Evolutionary conservation across 805 yeast genomes (phyloP).

Genomic region (Nakazawaea molendinolei): DNA sequence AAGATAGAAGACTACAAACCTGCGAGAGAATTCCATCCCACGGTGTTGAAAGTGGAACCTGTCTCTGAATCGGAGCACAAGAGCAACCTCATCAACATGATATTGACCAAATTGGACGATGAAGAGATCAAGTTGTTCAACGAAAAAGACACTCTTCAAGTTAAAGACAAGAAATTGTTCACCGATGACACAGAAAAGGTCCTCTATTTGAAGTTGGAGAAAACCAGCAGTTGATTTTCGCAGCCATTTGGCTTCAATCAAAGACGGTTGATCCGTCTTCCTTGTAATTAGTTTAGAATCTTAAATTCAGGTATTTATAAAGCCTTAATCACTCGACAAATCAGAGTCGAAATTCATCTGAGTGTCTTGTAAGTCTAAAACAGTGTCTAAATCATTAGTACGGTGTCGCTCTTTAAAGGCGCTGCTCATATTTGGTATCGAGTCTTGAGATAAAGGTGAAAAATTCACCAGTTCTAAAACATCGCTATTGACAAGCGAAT

Average conservation of each 20-base stretch:
- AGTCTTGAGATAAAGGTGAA: not conserved
- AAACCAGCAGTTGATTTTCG: too few species aligned
- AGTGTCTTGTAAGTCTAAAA: not conserved
- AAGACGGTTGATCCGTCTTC: too few species aligned
- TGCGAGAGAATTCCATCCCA: constrained; percentile 40
- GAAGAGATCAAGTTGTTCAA: constrained; percentile 3
- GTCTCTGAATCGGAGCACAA: too few species aligned
- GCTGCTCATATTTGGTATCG: too few species aligned
- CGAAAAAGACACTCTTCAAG: constrained; percentile 1
- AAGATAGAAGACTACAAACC: constrained; percentile 43
- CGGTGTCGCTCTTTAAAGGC: not conserved
- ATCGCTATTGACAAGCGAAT: too few species aligned
- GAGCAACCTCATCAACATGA: constrained; percentile 3
- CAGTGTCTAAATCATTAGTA: not conserved
- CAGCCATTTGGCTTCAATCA: too few species aligned
- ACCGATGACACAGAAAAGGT: not conserved
- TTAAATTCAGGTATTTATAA: not conserved
- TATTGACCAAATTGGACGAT: constrained; percentile 8
- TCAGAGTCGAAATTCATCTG: not conserved
- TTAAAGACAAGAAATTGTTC: constrained; percentile 1
- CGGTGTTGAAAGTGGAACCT: constrained; percentile 30
- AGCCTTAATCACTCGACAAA: constrained; percentile 1
- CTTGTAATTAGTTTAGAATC: not conserved
- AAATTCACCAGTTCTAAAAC: too few species aligned
- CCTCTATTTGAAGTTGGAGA: constrained; percentile 8